Conservation (phyloP, 495 filamentous ascomycete species). For the Trichoderma reesei region DNA sequence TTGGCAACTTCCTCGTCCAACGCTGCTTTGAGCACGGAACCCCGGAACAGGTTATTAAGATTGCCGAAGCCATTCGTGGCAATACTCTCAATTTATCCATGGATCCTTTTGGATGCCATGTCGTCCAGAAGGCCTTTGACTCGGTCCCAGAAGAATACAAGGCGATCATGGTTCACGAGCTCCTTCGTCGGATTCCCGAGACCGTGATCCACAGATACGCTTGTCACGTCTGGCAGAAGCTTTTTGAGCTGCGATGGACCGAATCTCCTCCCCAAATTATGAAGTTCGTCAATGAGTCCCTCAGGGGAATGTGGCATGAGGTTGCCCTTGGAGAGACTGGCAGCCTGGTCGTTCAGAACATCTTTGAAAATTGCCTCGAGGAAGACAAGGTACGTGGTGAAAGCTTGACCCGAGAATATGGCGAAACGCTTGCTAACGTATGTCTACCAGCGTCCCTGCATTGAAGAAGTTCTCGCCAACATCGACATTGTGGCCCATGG, state of each 20-base stretch:
- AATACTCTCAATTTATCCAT: conserved; percentile 91
- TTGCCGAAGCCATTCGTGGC: conserved; percentile 88
- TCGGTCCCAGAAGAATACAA: conserved; percentile 96
- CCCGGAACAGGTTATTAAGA: conserved; percentile 86
- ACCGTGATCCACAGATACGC: conserved; percentile 97
- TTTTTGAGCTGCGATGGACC: conserved; percentile 96
- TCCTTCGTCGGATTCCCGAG: conserved; percentile 90
- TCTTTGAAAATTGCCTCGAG: conserved; percentile 97
- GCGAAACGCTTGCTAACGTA: conserved; percentile 12
- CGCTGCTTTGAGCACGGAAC: conserved; percentile 98
- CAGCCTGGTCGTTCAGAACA: conserved; percentile 96
- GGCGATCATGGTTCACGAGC: conserved; percentile 93
- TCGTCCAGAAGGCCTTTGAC: conserved; percentile 97
- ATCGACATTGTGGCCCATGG: conserved; percentile 94
- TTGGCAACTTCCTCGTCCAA: conserved; percentile 97
- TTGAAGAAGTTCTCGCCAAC: conserved; percentile 87
- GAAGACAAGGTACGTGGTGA: conserved; percentile 76
- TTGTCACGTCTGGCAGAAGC: conserved; percentile 98
- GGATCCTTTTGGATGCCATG: conserved; percentile 97
- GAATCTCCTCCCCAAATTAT: conserved; percentile 95
- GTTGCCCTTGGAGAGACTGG: conserved; percentile 95
- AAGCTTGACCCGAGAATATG: background rate
- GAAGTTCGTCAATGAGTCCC: conserved; percentile 93
- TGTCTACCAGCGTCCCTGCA: conserved; percentile 68
- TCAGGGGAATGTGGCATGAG: conserved; percentile 97